These are phyloP conservation scores for Chaetomidium leptoderma DNA, from an alignment of 495 filamentous ascomycete genomes.

Conservation along the genomic window DNA sequence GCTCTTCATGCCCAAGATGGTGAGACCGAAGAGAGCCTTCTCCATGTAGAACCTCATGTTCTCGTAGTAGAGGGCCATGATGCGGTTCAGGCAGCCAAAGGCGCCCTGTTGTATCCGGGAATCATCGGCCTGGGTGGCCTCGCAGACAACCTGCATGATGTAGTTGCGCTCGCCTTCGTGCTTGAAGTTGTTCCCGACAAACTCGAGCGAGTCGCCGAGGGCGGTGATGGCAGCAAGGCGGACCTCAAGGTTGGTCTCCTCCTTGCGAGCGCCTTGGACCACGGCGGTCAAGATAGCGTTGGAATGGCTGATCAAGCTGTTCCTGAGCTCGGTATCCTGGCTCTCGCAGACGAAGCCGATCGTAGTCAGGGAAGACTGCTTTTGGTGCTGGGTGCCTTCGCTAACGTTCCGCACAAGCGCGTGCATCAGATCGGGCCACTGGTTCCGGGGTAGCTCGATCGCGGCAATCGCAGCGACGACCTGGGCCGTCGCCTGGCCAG, in stretches of 20 bases:
- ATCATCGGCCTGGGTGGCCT: slow-evolving; percentile 91
- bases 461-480: slow-evolving; percentile 86
- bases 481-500: slow-evolving; percentile 85
- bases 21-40: slow-evolving; percentile 95
- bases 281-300: slow-evolving; percentile 98
- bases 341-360: slow-evolving; percentile 98
- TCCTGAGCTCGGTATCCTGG: slow-evolving; percentile 79
- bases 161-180: slow-evolving; percentile 99
- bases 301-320: slow-evolving; percentile 76
- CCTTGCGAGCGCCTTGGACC: slow-evolving; percentile 93
- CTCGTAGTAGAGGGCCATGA: slow-evolving; percentile 97
- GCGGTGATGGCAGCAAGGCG: slow-evolving; percentile 88
- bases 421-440: slow-evolving; percentile 95
- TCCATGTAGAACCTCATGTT: slow-evolving; percentile 99
- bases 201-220: slow-evolving; percentile 94
- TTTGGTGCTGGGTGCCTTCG: slow-evolving; percentile 74
- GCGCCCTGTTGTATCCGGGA: slow-evolving; percentile 87
- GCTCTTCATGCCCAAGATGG: slow-evolving; percentile 98
- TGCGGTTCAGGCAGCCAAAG: slow-evolving; percentile 94
- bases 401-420: slow-evolving; percentile 87
- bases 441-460: slow-evolving; percentile 86
- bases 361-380: slow-evolving; percentile 87
- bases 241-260: slow-evolving; percentile 85
- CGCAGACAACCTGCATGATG: slow-evolving; percentile 99
- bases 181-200: slow-evolving; percentile 95